Percentiles rank a stretch among this genome's conserved stretches.
These are phyloP conservation scores for Berkeleyomyces basicola DNA, from an alignment of 2,329 filamentous ascomycete genomes.

Conservation along the genomic window DNA sequence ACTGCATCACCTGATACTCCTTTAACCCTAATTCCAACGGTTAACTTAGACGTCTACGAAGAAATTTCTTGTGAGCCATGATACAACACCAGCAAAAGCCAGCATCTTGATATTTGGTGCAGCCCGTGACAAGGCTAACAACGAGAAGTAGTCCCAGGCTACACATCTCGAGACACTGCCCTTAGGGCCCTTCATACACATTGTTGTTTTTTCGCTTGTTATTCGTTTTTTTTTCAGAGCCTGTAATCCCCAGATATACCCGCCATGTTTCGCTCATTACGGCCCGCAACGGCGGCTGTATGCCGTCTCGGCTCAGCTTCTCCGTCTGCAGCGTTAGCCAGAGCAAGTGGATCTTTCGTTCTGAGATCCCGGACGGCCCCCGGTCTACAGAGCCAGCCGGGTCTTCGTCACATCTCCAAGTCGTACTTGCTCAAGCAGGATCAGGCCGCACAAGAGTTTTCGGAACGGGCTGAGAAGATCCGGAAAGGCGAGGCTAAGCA, in stretches of 20 bases:
- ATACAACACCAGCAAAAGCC: not conserved
- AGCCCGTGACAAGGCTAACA: too few relatives aligned
- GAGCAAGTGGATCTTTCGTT: not conserved
- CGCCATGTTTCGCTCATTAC: conserved; percentile 10
- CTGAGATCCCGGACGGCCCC: not conserved
- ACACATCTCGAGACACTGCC: too few relatives aligned
- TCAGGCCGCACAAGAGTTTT: conserved; percentile 31
- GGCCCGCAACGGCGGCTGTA: not conserved
- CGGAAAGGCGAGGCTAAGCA: conserved; percentile 31
- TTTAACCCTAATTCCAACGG: not conserved
- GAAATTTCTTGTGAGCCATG: not conserved
- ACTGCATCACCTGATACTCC: not conserved
- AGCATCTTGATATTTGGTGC: not conserved
- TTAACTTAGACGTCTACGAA: not conserved
- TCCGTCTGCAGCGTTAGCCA: not conserved
- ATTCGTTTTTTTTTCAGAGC: not conserved
- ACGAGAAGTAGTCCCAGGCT: too few relatives aligned
- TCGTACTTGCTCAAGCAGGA: conserved; percentile 29
- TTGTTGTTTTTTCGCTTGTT: not conserved
- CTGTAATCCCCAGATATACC: not conserved
- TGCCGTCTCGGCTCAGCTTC: conserved; percentile 3
- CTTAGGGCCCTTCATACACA: not conserved
- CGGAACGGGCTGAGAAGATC: conserved; percentile 30
- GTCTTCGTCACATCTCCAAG: conserved; percentile 23
- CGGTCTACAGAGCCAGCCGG: conserved; percentile 2